These are phyloP conservation scores for Pelargonium nanum DNA, from an alignment of 345 rosid species.

Conservation along the genomic window DNA sequence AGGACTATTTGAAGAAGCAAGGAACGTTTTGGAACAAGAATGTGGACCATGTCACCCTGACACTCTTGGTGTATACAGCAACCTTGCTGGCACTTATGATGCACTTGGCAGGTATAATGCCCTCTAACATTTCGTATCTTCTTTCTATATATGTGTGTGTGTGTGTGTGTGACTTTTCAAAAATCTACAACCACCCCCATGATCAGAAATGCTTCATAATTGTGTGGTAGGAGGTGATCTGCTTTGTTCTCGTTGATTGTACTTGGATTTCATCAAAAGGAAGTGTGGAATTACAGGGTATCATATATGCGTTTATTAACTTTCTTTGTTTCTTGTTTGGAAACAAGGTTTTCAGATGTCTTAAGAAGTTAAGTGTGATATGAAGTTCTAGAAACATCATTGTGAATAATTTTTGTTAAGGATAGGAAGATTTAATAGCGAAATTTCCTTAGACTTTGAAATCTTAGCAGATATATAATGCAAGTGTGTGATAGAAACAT, in stretches of 20 bases:
- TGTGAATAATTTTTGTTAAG: not conserved
- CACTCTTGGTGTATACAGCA: constrained; percentile 82
- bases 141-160: not conserved
- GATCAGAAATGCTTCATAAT: too few relatives aligned
- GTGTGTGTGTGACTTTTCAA: too few relatives aligned
- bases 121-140: constrained; percentile 9
- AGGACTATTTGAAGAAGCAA: constrained; percentile 79
- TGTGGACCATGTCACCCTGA: constrained; percentile 78
- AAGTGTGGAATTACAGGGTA: too few relatives aligned
- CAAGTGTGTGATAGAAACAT: not conserved
- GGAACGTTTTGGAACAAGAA: constrained; percentile 59
- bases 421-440: not conserved
- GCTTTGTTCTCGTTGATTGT: too few relatives aligned
- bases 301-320: too few relatives aligned
- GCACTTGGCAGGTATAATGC: constrained; percentile 74
- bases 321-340: not conserved
- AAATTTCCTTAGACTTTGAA: too few relatives aligned
- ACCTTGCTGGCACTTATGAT: constrained; percentile 90
- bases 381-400: too few relatives aligned
- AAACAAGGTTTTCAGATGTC: not conserved
- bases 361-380: not conserved
- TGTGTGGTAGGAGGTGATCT: too few relatives aligned
- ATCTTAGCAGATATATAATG: not conserved
- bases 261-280: too few relatives aligned
- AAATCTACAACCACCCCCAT: not conserved